Conservation (phyloP, 768 basidiomycete genomes). For the Tulasnella sp. region DNA sequence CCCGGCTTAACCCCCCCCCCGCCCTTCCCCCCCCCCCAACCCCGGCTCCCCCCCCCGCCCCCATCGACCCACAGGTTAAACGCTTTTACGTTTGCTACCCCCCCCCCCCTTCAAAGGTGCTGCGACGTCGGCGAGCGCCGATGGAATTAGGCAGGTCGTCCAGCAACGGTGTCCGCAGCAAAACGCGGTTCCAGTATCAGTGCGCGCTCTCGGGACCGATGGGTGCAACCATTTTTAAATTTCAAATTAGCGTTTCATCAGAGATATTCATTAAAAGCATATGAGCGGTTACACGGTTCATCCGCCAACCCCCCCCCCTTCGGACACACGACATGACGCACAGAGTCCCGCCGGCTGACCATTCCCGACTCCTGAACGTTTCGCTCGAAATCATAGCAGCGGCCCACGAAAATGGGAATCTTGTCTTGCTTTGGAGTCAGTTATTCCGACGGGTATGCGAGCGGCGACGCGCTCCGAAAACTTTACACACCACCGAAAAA, state of each 20-base stretch:
- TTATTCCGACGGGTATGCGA: not conserved
- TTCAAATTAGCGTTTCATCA: not conserved
- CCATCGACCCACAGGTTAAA: too few relatives aligned
- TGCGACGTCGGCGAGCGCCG: not conserved
- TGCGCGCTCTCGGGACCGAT: not conserved
- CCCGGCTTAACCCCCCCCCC: too few relatives aligned
- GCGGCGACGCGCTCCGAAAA: not conserved
- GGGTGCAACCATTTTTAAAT: not conserved
- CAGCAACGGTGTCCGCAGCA: not conserved
- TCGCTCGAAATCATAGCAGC: not conserved
- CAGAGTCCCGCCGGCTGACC: not conserved
- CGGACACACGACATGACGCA: not conserved
- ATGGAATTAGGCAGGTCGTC: not conserved
- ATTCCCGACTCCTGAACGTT: not conserved
- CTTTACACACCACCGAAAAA: not conserved
- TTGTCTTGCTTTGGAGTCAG: conserved; percentile 2
- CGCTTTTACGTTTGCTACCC: too few relatives aligned
- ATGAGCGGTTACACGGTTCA: not conserved
- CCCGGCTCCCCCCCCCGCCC: too few relatives aligned
- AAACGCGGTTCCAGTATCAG: not conserved
- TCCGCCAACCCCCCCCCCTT: not conserved
- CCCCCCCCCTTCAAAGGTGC: not conserved
- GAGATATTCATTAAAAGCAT: not conserved
- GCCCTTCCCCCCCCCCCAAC: too few relatives aligned
- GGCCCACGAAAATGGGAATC: not conserved